Conservation (phyloP, 805 yeast species). For the Suhomyces sp. region DNA sequence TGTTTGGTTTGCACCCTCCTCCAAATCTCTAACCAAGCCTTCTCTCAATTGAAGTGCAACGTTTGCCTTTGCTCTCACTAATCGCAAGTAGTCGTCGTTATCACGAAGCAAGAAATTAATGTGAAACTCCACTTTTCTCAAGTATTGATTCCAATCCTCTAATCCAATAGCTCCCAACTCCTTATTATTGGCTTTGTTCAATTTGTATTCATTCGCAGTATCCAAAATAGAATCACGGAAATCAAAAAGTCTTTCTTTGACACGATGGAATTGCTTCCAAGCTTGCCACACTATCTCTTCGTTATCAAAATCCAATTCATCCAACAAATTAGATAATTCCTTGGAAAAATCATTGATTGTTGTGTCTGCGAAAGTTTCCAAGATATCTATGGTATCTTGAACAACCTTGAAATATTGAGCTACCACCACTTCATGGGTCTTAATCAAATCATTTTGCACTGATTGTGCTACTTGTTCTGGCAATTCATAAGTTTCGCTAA, state of each 20-base stretch:
- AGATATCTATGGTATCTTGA: conserved; percentile 56
- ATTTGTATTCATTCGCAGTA: conserved; percentile 23
- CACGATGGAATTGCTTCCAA: conserved; percentile 55
- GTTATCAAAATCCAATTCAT: conserved; percentile 39
- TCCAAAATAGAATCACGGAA: conserved; percentile 53
- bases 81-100: conserved; percentile 53
- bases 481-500: conserved; percentile 22
- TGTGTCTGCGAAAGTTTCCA: conserved; percentile 73
- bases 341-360: conserved; percentile 64
- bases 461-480: conserved; percentile 20
- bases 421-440: conserved; percentile 26
- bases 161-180: conserved; percentile 31
- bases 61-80: conserved; percentile 44
- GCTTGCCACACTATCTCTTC: conserved; percentile 25
- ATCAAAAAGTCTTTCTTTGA: conserved; percentile 54
- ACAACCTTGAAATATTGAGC: conserved; percentile 29
- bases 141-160: conserved; percentile 30
- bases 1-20: conserved; percentile 2
- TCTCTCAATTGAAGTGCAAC: conserved; percentile 44
- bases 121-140: conserved; percentile 43
- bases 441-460: conserved; percentile 26
- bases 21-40: conserved; percentile 16
- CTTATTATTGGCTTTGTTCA: conserved; percentile 12
- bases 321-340: conserved; percentile 52
- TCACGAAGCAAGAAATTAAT: conserved; percentile 54